Evolutionary conservation across 1,139 yeast species (phyloP), one percentile per base, ranked within the genome.

Genomic region (Debaryomyces udenii): DNA sequence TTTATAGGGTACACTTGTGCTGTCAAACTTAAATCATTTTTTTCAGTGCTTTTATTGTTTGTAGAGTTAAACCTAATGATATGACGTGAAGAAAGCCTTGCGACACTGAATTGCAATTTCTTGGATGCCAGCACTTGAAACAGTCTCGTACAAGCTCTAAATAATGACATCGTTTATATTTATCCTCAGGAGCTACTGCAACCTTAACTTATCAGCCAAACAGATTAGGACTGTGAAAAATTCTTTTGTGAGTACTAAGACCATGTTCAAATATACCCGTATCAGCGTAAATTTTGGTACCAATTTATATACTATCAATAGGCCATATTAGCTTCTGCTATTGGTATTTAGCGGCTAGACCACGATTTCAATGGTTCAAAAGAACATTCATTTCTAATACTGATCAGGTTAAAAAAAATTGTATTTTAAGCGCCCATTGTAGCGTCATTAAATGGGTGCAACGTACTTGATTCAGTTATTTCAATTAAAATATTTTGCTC

Each of bases 1-100:
- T 69, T 57, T 35, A 68, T 49, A 9, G 78, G 78, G 46, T 52
- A 71, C 11, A 73, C 57, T 51, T 70, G 68, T 4, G 74, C 65
- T 11, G 66, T 55, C 47, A 68, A 59, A 39, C 63, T 53, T 41
- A 50, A 31, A 23, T 43, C 31, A 13, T 34, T 35, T 6, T 37
- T 37, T 10, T 40, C 40, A 33, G 43, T 37, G 9, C 14, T 18
- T 15, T 26, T 34, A 17, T 22, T 26, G 30, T 16, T 28, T 23
- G 28, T 20, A 7, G 46, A 43, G 24, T 43, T 43, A 29, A 29
- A 38, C 38, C 43, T 40, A 9, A 38, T 23, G 29, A 38, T 24
- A 20, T 43, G 33, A n/a, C 28, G 16, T 13, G 37, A 20, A n/a
- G 35, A 29, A 3, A 23, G 10, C n/a, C 18, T 37, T 26, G 36